phyloP scores from a whole-genome alignment of 345 rosid species.

The Viola odorata region DNA sequence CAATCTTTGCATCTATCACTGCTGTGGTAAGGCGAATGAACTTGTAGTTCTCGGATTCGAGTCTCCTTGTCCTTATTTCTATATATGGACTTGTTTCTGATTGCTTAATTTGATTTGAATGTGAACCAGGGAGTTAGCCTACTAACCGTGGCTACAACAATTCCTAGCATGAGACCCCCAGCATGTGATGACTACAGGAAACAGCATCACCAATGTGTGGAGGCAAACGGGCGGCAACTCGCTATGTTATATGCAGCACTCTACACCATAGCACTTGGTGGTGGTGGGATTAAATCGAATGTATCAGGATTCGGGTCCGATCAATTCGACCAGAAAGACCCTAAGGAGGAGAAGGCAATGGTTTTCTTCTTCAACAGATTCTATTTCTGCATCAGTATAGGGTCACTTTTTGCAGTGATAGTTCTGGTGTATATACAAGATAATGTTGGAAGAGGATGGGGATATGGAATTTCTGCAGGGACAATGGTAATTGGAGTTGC shows the following conservation, averaged over 20 bases:
- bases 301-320: conserved; percentile 94
- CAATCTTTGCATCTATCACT: conserved; percentile 54
- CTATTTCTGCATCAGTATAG: conserved; percentile 50
- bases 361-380: conserved; percentile 29
- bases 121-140: conserved; percentile 54
- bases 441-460: conserved; percentile 90
- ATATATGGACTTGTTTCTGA: too few relatives aligned
- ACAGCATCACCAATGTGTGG: conserved; percentile 57
- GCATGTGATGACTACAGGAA: conserved; percentile 50
- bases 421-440: conserved; percentile 83
- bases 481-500: conserved; percentile 65
- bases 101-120: not conserved
- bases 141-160: conserved; percentile 60
- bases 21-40: conserved; percentile 45
- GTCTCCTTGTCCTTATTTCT: too few relatives aligned
- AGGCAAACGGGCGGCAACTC: conserved; percentile 60
- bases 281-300: conserved; percentile 88
- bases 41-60: too few relatives aligned
- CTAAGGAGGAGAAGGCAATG: conserved; percentile 66
- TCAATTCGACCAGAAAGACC: conserved; percentile 68
- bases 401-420: conserved; percentile 70
- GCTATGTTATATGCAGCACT: conserved; percentile 72
- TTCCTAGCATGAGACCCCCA: conserved; percentile 76
- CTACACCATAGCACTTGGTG: conserved; percentile 73
- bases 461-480: conserved; percentile 81